phyloP scores from a whole-genome alignment of 1,284 basidiomycete species.

The Moesziomyces sp. region DNA sequence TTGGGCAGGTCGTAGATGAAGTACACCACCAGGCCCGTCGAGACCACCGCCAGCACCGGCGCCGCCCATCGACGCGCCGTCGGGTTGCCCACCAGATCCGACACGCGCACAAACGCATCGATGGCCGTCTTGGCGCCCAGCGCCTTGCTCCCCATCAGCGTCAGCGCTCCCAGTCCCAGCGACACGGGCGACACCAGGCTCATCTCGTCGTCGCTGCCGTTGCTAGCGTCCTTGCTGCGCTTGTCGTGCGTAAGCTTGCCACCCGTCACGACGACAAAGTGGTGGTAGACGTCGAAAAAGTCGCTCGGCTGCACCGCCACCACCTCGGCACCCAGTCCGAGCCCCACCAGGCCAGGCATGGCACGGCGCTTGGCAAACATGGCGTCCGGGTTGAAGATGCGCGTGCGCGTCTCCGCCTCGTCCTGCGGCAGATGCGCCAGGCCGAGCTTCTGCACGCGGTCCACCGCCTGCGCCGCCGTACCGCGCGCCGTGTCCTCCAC shows the following conservation, averaged over 20 bases:
- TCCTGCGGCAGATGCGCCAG: slow-evolving; percentile 79
- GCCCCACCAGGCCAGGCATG: slow-evolving; percentile 55
- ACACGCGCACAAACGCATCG: slow-evolving; percentile 59
- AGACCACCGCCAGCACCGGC: slow-evolving; percentile 80
- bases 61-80: slow-evolving; percentile 85
- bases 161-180: slow-evolving; percentile 76
- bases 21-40: slow-evolving; percentile 82
- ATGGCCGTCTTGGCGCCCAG: slow-evolving; percentile 72
- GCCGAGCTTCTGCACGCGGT: slow-evolving; percentile 76
- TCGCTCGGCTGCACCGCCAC: slow-evolving; percentile 74
- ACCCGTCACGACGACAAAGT: slow-evolving; percentile 54
- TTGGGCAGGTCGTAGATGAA: slow-evolving; percentile 87
- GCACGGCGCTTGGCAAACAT: slow-evolving; percentile 82
- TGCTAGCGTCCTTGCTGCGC: slow-evolving; percentile 43
- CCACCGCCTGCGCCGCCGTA: slow-evolving; percentile 78
- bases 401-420: slow-evolving; percentile 58
- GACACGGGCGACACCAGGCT: slow-evolving; percentile 52
- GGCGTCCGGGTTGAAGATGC: slow-evolving; percentile 92
- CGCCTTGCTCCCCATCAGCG: slow-evolving; percentile 83
- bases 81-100: slow-evolving; percentile 82
- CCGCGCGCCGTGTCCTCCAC: slow-evolving; percentile 86
- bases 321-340: slow-evolving; percentile 57
- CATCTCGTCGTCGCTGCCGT: slow-evolving; percentile 70
- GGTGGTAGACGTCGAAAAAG: slow-evolving; percentile 86
- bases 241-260: slow-evolving; percentile 56